Evolutionary conservation across 306 rosid genomes (phyloP).

Genomic region (Lathyrus sativus): DNA sequence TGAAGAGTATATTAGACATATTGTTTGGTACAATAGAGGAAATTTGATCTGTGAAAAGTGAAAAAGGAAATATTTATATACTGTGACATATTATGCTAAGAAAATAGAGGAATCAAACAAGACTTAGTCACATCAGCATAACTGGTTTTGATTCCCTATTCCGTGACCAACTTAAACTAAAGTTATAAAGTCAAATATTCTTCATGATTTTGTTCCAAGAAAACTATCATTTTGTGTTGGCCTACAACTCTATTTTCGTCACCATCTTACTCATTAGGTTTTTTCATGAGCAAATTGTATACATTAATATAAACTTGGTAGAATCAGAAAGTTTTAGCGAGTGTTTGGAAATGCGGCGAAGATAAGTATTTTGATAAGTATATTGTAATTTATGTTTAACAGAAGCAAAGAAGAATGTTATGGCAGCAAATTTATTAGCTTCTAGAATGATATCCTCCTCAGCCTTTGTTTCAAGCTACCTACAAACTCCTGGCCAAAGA

Average conservation of each 20-base stretch:
- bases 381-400: conserved; percentile 10
- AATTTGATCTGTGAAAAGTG: conserved; percentile 31
- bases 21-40: conserved; percentile 48
- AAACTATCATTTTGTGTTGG: conserved; percentile 28
- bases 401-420: conserved; percentile 40
- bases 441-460: conserved; percentile 13
- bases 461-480: conserved; percentile 20
- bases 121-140: conserved; percentile 36
- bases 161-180: conserved; percentile 24
- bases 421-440: conserved; percentile 10
- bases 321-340: too few species aligned
- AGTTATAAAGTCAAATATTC: conserved; percentile 37
- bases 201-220: conserved; percentile 32
- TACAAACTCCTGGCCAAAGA: not conserved
- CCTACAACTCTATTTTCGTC: not conserved
- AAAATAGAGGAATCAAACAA: conserved; percentile 30
- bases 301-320: too few species aligned
- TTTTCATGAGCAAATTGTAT: not conserved
- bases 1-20: conserved; percentile 36
- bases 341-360: too few species aligned
- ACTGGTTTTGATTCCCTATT: conserved; percentile 41
- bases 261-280: not conserved
- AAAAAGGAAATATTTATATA: not conserved
- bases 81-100: conserved; percentile 14
- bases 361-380: not conserved